Evolutionary conservation across 345 rosid species (phyloP).

Genomic region (Hibiscus mutabilis): DNA sequence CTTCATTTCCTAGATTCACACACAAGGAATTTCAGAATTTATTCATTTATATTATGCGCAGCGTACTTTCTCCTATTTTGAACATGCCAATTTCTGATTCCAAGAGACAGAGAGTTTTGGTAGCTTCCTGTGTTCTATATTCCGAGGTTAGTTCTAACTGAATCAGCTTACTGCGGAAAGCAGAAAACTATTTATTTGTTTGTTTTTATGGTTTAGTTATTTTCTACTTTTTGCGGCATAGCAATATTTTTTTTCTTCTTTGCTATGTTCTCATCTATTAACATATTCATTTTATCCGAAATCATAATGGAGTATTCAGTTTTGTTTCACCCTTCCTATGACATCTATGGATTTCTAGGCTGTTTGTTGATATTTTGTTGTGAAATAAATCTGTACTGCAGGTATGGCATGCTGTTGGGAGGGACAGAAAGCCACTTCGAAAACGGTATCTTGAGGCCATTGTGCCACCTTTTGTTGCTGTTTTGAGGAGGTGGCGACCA

Average conservation of each 20-base stretch:
- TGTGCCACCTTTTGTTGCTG: slow-evolving; percentile 95
- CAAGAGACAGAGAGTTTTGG: slow-evolving; percentile 94
- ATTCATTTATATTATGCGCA: slow-evolving; percentile 27
- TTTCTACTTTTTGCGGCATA: background rate
- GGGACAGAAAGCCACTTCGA: slow-evolving; percentile 79
- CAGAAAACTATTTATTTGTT: background rate
- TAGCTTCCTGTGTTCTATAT: slow-evolving; percentile 91
- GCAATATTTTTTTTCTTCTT: background rate
- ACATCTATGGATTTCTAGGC: background rate
- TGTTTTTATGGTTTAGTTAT: background rate
- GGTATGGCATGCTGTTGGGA: slow-evolving; percentile 96
- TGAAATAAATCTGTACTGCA: slow-evolving; percentile 26
- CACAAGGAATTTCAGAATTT: background rate
- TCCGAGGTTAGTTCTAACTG: slow-evolving; percentile 80
- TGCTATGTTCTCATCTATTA: slow-evolving; percentile 14
- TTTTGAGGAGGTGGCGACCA: slow-evolving; percentile 96
- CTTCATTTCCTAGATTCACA: background rate
- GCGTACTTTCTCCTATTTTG: slow-evolving; percentile 94
- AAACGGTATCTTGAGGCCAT: slow-evolving; percentile 91
- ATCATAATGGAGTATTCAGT: background rate
- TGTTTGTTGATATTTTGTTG: background rate
- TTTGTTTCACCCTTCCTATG: background rate
- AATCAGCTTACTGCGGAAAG: slow-evolving; percentile 10
- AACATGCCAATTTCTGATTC: slow-evolving; percentile 98
- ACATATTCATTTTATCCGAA: slow-evolving; percentile 10